Conservation (phyloP, 2,329 filamentous ascomycete genomes). For the Monascus ruber region DNA sequence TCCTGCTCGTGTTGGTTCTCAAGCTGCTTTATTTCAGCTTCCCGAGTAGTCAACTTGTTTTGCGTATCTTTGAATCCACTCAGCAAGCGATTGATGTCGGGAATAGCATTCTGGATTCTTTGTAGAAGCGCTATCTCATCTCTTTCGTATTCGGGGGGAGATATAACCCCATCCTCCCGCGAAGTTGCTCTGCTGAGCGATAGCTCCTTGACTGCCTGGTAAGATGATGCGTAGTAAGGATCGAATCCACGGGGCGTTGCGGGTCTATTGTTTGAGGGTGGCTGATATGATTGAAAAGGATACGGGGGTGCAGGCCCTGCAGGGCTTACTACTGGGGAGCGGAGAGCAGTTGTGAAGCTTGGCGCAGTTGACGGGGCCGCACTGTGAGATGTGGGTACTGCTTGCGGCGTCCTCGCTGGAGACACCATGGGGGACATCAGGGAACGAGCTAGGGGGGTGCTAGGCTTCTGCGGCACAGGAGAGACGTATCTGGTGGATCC, state of each 20-base stretch:
- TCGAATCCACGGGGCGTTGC: slow-evolving; percentile 18
- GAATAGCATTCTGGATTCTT: slow-evolving; percentile 36
- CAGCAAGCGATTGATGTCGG: slow-evolving; percentile 34
- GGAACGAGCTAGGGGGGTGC: slow-evolving; percentile 25
- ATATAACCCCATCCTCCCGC: slow-evolving; percentile 19
- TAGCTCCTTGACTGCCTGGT: slow-evolving; percentile 20
- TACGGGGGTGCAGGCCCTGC: slow-evolving; percentile 23
- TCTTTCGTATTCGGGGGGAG: slow-evolving; percentile 18
- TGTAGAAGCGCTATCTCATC: slow-evolving; percentile 31
- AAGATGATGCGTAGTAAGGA: slow-evolving; percentile 18
- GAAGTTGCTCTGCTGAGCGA: slow-evolving; percentile 12
- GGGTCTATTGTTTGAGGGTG: slow-evolving; percentile 17
- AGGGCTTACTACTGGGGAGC: slow-evolving; percentile 26
- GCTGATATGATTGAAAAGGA: slow-evolving; percentile 10
- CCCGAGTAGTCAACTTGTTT: slow-evolving; percentile 37
- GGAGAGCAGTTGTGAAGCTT: slow-evolving; percentile 19
- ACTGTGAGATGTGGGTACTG: slow-evolving; percentile 8
- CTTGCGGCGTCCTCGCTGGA: slow-evolving; percentile 18
- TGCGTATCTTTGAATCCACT: slow-evolving; percentile 41
- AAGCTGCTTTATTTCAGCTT: slow-evolving; percentile 39
- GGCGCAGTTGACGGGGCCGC: slow-evolving; percentile 14
- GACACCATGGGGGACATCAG: slow-evolving; percentile 28
- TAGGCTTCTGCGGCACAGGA: slow-evolving; percentile 18
- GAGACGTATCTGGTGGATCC: slow-evolving; percentile 9
- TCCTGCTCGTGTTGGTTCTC: slow-evolving; percentile 40